phyloP scores from a whole-genome alignment of 768 basidiomycete genomes.

The Boletus rubropictus region DNA sequence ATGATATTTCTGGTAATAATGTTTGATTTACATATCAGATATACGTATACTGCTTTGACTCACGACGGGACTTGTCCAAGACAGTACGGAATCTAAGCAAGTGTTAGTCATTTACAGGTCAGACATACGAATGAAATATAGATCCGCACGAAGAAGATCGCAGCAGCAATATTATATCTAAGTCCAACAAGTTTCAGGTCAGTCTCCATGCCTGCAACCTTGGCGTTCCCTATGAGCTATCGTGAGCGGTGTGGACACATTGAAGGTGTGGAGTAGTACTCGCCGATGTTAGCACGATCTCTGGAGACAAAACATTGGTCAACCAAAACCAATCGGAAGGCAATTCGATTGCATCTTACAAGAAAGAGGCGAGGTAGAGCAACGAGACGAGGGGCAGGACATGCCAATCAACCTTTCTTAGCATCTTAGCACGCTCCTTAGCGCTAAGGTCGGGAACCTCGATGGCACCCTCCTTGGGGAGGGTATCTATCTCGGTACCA shows the following conservation, averaged over 20 bases:
- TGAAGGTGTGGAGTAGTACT: conserved; percentile 5
- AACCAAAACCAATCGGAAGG: background rate
- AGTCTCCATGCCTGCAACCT: conserved; percentile 40
- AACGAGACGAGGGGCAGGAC: conserved; percentile 15
- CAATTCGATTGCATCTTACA: conserved; percentile 6
- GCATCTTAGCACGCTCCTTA: conserved; percentile 4
- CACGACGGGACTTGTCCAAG: conserved; percentile 37
- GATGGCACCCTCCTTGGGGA: background rate
- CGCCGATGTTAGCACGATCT: conserved; percentile 43
- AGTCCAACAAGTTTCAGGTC: conserved; percentile 35
- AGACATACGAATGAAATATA: background rate
- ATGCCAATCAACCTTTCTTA: conserved; percentile 20
- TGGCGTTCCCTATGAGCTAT: conserved; percentile 33
- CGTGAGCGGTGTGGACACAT: conserved; percentile 1
- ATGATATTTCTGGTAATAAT: conserved; percentile 29
- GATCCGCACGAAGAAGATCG: conserved; percentile 33
- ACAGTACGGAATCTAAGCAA: conserved; percentile 30
- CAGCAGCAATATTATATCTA: conserved; percentile 35
- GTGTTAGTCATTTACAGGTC: background rate
- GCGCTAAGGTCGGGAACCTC: background rate
- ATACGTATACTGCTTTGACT: conserved; percentile 6
- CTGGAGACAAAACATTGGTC: conserved; percentile 14
- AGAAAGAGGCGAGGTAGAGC: conserved; percentile 14
- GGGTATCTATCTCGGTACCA: background rate
- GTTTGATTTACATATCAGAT: background rate